phyloP scores from a whole-genome alignment of 164 flowering plant genomes.

The Vitis rotundifolia region DNA sequence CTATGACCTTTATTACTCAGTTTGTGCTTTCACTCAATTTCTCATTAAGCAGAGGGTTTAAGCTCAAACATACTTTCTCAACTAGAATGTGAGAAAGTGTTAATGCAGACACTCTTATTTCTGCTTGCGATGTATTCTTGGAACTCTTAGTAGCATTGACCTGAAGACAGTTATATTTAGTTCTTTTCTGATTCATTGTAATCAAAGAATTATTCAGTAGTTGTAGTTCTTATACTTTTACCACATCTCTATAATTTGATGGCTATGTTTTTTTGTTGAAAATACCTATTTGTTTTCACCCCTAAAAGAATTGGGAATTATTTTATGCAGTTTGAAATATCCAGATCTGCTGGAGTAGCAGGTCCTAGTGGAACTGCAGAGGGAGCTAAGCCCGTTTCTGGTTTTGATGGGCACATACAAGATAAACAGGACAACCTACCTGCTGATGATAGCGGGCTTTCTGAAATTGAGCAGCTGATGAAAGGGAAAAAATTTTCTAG shows the following conservation, averaged over 20 bases:
- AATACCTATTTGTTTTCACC: too few species aligned
- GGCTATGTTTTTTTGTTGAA: too few species aligned
- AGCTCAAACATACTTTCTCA: too few species aligned
- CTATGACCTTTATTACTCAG: too few species aligned
- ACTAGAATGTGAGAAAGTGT: too few species aligned
- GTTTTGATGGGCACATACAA: conserved; percentile 21
- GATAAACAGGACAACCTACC: conserved; percentile 12
- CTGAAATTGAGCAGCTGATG: conserved; percentile 69
- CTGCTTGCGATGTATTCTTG: conserved; percentile 3
- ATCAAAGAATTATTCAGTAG: neutral
- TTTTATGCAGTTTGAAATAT: conserved; percentile 38
- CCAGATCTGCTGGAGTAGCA: conserved; percentile 24
- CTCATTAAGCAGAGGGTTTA: too few species aligned
- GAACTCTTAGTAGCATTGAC: neutral
- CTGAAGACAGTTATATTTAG: neutral
- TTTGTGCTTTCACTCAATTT: too few species aligned
- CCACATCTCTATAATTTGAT: neutral
- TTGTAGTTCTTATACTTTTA: neutral
- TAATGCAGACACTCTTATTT: neutral
- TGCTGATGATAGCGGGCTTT: conserved; percentile 35
- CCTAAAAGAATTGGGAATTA: neutral
- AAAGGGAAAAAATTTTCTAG: conserved; percentile 62
- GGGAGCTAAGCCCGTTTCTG: conserved; percentile 10
- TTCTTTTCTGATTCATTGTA: neutral
- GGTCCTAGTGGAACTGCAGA: conserved; percentile 27